Conservation (phyloP, 2,329 filamentous ascomycete genomes). For the Pyricularia sp. region DNA sequence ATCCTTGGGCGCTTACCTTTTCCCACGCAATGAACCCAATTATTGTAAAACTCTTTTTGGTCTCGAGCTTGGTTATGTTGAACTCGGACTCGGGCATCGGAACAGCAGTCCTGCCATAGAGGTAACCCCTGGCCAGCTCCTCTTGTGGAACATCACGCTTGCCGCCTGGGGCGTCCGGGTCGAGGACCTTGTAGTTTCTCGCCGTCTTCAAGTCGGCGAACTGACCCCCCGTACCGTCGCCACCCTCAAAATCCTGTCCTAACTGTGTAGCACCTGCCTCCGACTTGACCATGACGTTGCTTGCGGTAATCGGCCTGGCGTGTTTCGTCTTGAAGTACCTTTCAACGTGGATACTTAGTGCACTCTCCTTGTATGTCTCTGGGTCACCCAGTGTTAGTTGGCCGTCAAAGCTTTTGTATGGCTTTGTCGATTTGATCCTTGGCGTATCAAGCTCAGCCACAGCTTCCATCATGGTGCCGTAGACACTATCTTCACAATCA, state of each 20-base stretch:
- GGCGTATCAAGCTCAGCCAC: slow-evolving; percentile 72
- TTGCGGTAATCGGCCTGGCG: slow-evolving; percentile 66
- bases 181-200: slow-evolving; percentile 73
- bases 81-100: slow-evolving; percentile 79
- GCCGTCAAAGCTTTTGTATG: slow-evolving; percentile 73
- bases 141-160: slow-evolving; percentile 77
- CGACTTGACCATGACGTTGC: slow-evolving; percentile 56
- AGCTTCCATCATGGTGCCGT: slow-evolving; percentile 80
- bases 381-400: slow-evolving; percentile 71
- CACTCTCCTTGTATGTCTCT: slow-evolving; percentile 55
- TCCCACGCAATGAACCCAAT: slow-evolving; percentile 74
- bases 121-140: slow-evolving; percentile 83
- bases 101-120: slow-evolving; percentile 87
- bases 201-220: slow-evolving; percentile 66
- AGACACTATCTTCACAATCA: slow-evolving; percentile 57
- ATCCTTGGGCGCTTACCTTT: slow-evolving; percentile 39
- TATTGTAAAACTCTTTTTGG: slow-evolving; percentile 64
- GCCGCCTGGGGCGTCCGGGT: slow-evolving; percentile 63
- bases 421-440: slow-evolving; percentile 63
- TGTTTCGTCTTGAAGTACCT: slow-evolving; percentile 81
- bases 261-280: slow-evolving; percentile 42
- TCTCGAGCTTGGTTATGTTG: slow-evolving; percentile 82
- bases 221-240: slow-evolving; percentile 15
- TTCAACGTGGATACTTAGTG: slow-evolving; percentile 77
- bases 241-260: slow-evolving; percentile 25